phyloP scores from a whole-genome alignment of 495 filamentous ascomycete genomes.

The Penicillium canariense region DNA sequence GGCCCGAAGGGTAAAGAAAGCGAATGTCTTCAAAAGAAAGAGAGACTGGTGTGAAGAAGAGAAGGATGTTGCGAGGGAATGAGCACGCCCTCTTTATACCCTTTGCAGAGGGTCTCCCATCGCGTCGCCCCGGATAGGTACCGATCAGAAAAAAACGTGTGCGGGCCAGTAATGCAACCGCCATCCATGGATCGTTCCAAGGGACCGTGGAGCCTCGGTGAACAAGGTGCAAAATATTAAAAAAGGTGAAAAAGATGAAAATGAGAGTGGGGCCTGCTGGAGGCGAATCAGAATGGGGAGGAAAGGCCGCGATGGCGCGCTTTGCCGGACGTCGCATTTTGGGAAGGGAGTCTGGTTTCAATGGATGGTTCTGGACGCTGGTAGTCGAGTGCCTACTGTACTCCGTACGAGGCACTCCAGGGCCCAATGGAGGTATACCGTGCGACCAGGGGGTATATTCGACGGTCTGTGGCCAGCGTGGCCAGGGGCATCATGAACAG shows the following conservation, averaged over 20 bases:
- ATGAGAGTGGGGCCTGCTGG: background rate
- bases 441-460: background rate
- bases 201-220: conserved; percentile 14
- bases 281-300: conserved; percentile 15
- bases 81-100: conserved; percentile 23
- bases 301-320: background rate
- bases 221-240: conserved; percentile 15
- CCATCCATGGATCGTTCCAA: conserved; percentile 23
- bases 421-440: background rate
- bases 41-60: conserved; percentile 8
- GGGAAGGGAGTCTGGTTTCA: conserved; percentile 5
- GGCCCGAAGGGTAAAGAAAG: conserved; percentile 13
- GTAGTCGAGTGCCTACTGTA: no score
- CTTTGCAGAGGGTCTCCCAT: conserved; percentile 1
- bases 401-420: no score
- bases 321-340: conserved; percentile 7
- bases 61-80: background rate
- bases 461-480: no score
- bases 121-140: conserved; percentile 20
- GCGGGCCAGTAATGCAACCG: conserved; percentile 15
- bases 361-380: background rate
- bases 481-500: no score
- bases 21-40: conserved; percentile 12
- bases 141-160: conserved; percentile 19
- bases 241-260: conserved; percentile 13